Base-by-base conservation (phyloP, 352 stramenopile genomes). In the Phytopythium litorale region DNA sequence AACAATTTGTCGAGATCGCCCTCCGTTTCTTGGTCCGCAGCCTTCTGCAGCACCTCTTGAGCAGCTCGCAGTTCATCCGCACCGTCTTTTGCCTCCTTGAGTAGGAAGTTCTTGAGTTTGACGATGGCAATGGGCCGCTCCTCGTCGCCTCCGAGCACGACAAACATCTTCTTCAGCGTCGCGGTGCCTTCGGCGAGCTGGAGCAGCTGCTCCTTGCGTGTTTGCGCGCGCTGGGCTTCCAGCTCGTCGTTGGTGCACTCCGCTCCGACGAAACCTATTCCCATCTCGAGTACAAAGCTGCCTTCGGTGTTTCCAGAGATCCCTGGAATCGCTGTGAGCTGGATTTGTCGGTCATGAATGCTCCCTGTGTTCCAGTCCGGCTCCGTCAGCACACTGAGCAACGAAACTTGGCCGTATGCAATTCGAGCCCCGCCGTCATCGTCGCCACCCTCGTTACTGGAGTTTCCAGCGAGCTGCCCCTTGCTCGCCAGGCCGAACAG, bases 1-100 rank as follows among this genome's bases (percentile, higher is more conserved):
- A 86, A 86, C 2, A 86, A 56, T 16, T n/a, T 52, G 51, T 86
- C 72, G 4, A 86, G 46, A 59, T 81, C 72, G 4, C 77, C 77
- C 4, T 70, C 63, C 1, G 64, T 69, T 37, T 81, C 72, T 13
- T 71, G 42, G 28, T 78, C 65, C 1, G 77, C 77, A 6, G 77
- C 77, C 15, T 75, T 58, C 54, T 71, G 56, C 18, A 86, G 51
- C 12, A 86, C 65, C 11, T 75, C 48, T 13, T 51, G 48, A 0
- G 71, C 70, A 40, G 50, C 62, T 15, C 30, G 18, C 1, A 30
- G 19, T 15, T 28, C 23, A 19, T 45, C 51, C 21, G 35, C 35
- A 19, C 49, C 51, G 13, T 55, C 48, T 1, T 37, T 30, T 15
- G 45, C 15, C 23, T 46, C 32, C 0, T 13, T 35, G 6, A 70